Conservation (phyloP, 805 yeast genomes). For the Candida qinlingensis region DNA sequence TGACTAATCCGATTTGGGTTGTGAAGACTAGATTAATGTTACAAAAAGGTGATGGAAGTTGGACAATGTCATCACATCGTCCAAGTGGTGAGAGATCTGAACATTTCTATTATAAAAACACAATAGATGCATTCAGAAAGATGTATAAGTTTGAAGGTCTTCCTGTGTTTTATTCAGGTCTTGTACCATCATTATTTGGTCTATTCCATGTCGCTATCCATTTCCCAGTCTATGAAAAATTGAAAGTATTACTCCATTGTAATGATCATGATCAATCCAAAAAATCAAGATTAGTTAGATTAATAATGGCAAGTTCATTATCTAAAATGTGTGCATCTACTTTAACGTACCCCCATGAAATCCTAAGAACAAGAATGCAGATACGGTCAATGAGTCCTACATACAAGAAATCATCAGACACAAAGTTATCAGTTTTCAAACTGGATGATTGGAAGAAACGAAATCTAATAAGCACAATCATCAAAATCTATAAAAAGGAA, state of each 20-base stretch:
- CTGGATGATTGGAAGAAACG: conserved; percentile 3
- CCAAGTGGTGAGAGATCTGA: conserved; percentile 14
- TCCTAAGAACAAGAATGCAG: conserved; percentile 87
- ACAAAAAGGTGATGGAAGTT: conserved; percentile 40
- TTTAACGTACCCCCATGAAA: conserved; percentile 93
- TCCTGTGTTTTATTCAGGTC: conserved; percentile 78
- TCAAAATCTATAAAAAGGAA: conserved; percentile 44
- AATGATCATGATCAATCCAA: conserved; percentile 20
- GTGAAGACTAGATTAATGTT: conserved; percentile 93
- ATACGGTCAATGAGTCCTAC: conserved; percentile 31
- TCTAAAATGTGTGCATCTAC: conserved; percentile 88
- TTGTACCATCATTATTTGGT: conserved; percentile 87
- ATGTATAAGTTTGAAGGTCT: conserved; percentile 81
- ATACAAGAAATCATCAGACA: conserved; percentile 10
- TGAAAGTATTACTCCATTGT: conserved; percentile 49
- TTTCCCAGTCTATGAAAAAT: conserved; percentile 85
- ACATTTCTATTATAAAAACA: conserved; percentile 55
- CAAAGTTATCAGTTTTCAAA: conserved; percentile 12
- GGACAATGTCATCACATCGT: conserved; percentile 10
- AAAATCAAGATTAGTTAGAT: conserved; percentile 31
- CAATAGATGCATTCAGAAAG: conserved; percentile 74
- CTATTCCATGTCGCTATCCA: conserved; percentile 92
- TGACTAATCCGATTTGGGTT: conserved; percentile 97
- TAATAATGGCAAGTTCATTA: conserved; percentile 63
- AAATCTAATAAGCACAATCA: conserved; percentile 20